A percentile compares a stretch with the other conserved stretches of the same genome.
Conservation (phyloP, 176 grass and related monocot species). For the Saccharum officinarum region DNA sequence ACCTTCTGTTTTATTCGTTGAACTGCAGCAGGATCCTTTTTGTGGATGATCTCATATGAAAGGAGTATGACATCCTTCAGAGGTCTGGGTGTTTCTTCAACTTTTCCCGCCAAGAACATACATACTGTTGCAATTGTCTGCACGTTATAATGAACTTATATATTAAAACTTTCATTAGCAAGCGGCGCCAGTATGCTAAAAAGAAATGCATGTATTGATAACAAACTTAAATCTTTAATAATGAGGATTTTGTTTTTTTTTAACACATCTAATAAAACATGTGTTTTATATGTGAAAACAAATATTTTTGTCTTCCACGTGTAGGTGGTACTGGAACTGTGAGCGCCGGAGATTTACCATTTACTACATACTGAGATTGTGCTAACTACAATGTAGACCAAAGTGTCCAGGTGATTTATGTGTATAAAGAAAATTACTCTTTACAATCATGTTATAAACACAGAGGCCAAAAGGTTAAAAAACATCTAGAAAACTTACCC, state of each 20-base stretch:
- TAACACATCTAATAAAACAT: too few relatives aligned
- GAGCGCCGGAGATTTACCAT: neutral
- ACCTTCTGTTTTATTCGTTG: constrained; percentile 93
- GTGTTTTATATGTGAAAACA: neutral
- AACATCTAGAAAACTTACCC: neutral
- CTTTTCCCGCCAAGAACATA: constrained; percentile 98
- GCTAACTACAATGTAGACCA: neutral
- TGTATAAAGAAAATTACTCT: neutral
- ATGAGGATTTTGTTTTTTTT: neutral
- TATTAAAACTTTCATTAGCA: constrained; percentile 10
- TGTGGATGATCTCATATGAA: constrained; percentile 92
- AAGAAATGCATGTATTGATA: neutral
- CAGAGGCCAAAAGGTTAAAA: neutral
- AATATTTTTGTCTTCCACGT: constrained; percentile 9
- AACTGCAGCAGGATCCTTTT: constrained; percentile 75
- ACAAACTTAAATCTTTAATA: neutral
- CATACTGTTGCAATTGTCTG: constrained; percentile 94
- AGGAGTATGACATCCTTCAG: constrained; percentile 97
- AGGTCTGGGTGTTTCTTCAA: constrained; percentile 93
- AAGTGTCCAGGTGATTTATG: neutral
- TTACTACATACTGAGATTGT: neutral
- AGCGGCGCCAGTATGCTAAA: neutral
- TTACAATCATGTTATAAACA: neutral
- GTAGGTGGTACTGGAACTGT: neutral
- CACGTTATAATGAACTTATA: constrained; percentile 24